Conservation (phyloP, 176 grass and related monocot genomes). For the Phragmites australis region DNA sequence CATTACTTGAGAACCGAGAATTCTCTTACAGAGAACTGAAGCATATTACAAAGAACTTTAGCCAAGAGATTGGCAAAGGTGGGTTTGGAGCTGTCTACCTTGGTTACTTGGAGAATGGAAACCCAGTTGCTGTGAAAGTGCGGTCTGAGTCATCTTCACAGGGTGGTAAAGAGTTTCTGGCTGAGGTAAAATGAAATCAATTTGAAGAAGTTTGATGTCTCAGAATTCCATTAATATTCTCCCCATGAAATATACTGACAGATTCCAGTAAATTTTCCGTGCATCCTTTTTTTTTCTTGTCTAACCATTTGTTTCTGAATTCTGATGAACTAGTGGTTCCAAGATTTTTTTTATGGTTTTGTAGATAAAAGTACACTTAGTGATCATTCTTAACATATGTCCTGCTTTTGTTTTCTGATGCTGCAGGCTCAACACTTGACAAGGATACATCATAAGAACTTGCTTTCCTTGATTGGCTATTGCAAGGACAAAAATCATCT, state of each 20-base stretch:
- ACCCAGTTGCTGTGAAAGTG: constrained; percentile 67
- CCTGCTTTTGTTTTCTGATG: not conserved
- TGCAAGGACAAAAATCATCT: constrained; percentile 54
- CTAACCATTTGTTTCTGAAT: not conserved
- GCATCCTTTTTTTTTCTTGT: not conserved
- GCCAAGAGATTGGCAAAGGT: constrained; percentile 57
- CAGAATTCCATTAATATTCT: not conserved
- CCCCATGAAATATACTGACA: not conserved
- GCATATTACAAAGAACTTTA: constrained; percentile 57
- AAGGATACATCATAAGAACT: constrained; percentile 69
- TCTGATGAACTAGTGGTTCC: not conserved
- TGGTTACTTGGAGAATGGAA: constrained; percentile 53
- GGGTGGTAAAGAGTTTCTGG: constrained; percentile 55
- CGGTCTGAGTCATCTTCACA: constrained; percentile 42
- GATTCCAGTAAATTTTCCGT: not conserved
- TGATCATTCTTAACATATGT: not conserved
- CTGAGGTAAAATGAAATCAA: constrained; percentile 53
- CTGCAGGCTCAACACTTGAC: constrained; percentile 54
- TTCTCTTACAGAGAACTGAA: constrained; percentile 63
- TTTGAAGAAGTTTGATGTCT: constrained; percentile 3
- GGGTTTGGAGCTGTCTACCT: constrained; percentile 68
- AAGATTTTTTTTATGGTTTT: not conserved
- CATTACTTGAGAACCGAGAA: constrained; percentile 39
- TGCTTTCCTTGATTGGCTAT: constrained; percentile 68
- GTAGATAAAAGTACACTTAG: not conserved